Base-by-base conservation (phyloP, 768 basidiomycete species). In the Termitomyces sp. region DNA sequence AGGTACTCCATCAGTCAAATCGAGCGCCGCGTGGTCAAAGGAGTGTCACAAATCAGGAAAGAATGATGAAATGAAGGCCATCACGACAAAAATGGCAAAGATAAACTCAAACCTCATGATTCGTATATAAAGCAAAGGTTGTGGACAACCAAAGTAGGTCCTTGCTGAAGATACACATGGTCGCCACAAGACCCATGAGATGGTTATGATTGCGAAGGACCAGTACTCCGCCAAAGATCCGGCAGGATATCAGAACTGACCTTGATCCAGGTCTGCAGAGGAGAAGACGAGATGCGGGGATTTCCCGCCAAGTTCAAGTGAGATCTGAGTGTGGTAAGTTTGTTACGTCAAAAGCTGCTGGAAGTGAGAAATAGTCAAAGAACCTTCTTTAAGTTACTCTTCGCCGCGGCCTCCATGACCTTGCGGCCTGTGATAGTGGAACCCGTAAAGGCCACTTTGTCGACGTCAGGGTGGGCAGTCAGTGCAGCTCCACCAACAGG, bases 381-480 rank as follows among this genome's bases (percentile, higher is more conserved):
- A 14, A 82, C 94, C 80, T 96, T 96, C 75, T 98, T 98, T 62
- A 98, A 73, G 74, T 98, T 98, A 65, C 89, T 91, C 71, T 88
- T 87, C 8, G 95, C 93, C 2, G 95, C 93, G 14, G 95, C 93
- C 67, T 89, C 86, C 85, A 94, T 88, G 67, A 98, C 86, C 67
- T 88, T 91, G 24, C 94, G 83, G 24, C 96, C 96, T 5, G 93
- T 95, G 55, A 83, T 68, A 14, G 94, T 95, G 36, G 91, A 93
- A 46, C 96, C 96, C 9, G 96, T 98, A 72, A 98, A 97, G 2
- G 95, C 95, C 60, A 98, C 82, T 73, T 97, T 96, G 76, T 97
- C 93, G 47, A 98, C 88, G 63, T 89, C 91, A 55, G 71, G 80
- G 72, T 98, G 96, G 12, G 82, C 72, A 5, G 95, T 76, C 58